Evolutionary conservation across 192 early-diverging fungal genomes (phyloP).

Genomic region (Coemansia asiatica): DNA sequence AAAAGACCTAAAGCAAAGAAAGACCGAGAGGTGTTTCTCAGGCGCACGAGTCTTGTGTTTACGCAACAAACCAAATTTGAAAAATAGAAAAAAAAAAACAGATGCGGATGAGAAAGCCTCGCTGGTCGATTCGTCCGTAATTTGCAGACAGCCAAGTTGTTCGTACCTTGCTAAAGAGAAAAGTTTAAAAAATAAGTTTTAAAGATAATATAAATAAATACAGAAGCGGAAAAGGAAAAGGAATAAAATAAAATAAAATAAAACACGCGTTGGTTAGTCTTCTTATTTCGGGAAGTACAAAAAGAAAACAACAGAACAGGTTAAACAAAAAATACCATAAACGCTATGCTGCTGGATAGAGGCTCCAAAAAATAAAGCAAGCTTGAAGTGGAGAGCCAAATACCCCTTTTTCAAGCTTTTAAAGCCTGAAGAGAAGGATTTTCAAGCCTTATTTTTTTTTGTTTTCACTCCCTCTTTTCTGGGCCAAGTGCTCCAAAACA

Average conservation of each 20-base stretch:
- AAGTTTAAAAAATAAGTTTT: conserved; percentile 1
- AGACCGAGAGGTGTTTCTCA: background rate
- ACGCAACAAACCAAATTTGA: background rate
- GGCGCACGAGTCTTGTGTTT: background rate
- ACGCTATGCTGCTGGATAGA: background rate
- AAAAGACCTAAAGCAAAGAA: conserved; percentile 22
- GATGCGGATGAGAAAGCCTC: background rate
- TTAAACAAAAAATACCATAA: background rate
- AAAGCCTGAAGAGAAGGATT: too few species aligned
- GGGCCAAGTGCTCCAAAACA: background rate
- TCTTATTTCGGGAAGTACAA: background rate
- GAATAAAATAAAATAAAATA: too few species aligned
- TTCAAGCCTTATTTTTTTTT: too few species aligned
- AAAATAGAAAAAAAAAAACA: background rate
- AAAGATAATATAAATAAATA: background rate
- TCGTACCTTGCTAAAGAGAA: background rate
- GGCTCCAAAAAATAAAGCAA: background rate
- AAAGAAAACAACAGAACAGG: background rate
- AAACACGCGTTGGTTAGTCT: background rate
- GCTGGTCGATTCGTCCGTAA: background rate
- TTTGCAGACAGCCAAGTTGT: background rate
- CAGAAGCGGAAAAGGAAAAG: background rate
- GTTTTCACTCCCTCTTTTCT: background rate
- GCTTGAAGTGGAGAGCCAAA: background rate
- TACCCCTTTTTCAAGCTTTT: background rate